Evolutionary conservation across 352 stramenopile species (phyloP).

Genomic region (Phytophthora melonis): DNA sequence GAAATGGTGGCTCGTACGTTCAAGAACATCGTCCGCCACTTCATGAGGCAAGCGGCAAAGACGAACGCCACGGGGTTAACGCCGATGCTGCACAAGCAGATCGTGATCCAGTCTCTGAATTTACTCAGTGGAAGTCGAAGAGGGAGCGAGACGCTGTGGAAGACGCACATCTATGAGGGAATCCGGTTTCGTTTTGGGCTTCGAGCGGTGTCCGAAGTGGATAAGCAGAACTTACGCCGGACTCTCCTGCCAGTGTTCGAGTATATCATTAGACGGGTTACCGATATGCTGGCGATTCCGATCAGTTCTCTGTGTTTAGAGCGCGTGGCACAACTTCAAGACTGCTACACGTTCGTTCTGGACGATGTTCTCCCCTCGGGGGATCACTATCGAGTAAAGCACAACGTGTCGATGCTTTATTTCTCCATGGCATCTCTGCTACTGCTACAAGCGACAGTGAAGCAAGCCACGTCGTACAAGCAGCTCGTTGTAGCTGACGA

Average conservation of each 20-base stretch:
- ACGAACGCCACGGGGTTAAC: conserved; percentile 52
- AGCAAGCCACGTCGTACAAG: conserved; percentile 85
- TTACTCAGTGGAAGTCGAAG: conserved; percentile 65
- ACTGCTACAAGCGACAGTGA: conserved; percentile 74
- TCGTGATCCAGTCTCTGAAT: conserved; percentile 72
- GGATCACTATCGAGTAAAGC: conserved; percentile 71
- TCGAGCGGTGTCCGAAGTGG: conserved; percentile 71
- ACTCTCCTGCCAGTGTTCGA: conserved; percentile 54
- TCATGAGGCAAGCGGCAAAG: conserved; percentile 60
- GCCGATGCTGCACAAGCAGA: conserved; percentile 51
- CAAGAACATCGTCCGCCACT: conserved; percentile 88
- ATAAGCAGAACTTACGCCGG: conserved; percentile 81
- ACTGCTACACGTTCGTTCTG: conserved; percentile 79
- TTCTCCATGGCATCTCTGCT: conserved; percentile 91
- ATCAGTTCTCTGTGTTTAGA: conserved; percentile 53
- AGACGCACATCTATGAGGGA: conserved; percentile 74
- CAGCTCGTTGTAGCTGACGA: conserved; percentile 72
- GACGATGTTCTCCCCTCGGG: conserved; percentile 64
- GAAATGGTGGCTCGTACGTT: conserved; percentile 91
- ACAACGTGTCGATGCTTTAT: conserved; percentile 88
- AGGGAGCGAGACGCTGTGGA: conserved; percentile 80
- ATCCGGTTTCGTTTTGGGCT: conserved; percentile 80
- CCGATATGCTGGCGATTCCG: conserved; percentile 66
- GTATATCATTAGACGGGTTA: conserved; percentile 62
- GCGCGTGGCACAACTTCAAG: conserved; percentile 56